phyloP scores from a whole-genome alignment of 1,139 yeast species.

The Yamadazyma aaseri region DNA sequence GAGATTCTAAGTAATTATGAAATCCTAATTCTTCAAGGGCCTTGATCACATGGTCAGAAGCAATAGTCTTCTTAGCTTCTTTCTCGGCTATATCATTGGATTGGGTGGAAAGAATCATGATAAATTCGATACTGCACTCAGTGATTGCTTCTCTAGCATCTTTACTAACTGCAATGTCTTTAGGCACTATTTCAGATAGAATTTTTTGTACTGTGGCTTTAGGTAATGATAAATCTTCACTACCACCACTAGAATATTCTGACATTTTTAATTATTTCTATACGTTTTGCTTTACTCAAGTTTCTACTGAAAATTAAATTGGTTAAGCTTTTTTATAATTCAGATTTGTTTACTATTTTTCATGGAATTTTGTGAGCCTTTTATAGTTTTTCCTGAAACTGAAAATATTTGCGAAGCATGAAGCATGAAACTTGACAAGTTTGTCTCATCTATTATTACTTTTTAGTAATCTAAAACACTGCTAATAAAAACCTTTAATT shows the following conservation, averaged over 20 bases:
- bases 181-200: constrained; percentile 82
- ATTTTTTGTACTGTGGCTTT: constrained; percentile 95
- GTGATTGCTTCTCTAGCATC: constrained; percentile 95
- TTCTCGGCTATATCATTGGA: constrained; percentile 95
- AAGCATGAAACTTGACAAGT: no score
- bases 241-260: constrained; percentile 32
- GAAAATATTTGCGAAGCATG: constrained; percentile 1
- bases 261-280: constrained; percentile 26
- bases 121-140: constrained; percentile 93
- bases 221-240: constrained; percentile 48
- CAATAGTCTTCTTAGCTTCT: constrained; percentile 94
- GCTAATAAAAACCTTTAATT: no score
- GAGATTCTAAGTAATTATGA: constrained; percentile 76
- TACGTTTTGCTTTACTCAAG: no score
- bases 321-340: no score
- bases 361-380: constrained; percentile 7
- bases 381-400: constrained; percentile 8
- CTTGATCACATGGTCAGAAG: constrained; percentile 91
- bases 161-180: constrained; percentile 82
- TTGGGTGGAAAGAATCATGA: constrained; percentile 91
- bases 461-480: no score
- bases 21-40: constrained; percentile 90
- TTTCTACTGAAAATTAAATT: no score
- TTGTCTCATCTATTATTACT: no score
- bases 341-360: constrained; percentile 1